These are phyloP conservation scores for Plasmodium falciparum DNA, from an alignment of 169 alveolate genomes.

Conservation along the genomic window DNA sequence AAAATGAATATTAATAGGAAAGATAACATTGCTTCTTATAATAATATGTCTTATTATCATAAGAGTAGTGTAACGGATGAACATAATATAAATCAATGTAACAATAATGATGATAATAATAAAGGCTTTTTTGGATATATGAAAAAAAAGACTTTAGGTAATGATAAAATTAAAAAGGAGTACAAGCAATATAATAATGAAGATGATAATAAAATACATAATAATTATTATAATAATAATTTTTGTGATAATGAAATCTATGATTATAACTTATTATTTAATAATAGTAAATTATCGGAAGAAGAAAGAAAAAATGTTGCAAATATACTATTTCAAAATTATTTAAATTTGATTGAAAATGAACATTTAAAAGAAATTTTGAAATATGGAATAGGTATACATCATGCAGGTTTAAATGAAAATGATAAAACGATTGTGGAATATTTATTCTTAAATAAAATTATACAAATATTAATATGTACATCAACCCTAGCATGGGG, in stretches of 20 bases:
- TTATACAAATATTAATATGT: conserved; percentile 95
- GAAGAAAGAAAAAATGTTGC: conserved; percentile 32
- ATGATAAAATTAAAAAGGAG: conserved; percentile 1
- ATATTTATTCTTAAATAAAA: conserved; percentile 93
- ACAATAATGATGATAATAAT: background rate
- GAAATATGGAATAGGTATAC: conserved; percentile 97
- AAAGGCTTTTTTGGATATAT: background rate
- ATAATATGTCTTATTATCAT: background rate
- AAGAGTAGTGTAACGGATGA: background rate
- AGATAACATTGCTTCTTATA: background rate
- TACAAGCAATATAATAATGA: background rate
- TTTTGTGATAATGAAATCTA: conserved; percentile 1
- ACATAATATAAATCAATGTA: background rate
- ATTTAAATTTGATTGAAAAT: conserved; percentile 84
- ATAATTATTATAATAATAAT: background rate
- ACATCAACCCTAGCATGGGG: conserved; percentile 99
- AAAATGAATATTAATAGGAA: background rate
- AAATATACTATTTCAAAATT: conserved; percentile 32
- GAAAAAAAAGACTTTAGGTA: background rate
- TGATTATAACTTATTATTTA: conserved; percentile 12
- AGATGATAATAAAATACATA: background rate
- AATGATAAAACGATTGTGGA: conserved; percentile 97
- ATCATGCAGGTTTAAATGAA: conserved; percentile 98
- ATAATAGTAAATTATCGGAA: conserved; percentile 11
- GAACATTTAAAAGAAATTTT: conserved; percentile 91